A percentile compares a stretch with the other conserved stretches of the same genome.
These are phyloP conservation scores for Sclerotinia glacialis DNA, from an alignment of 2,329 filamentous ascomycete species.

Conservation along the genomic window DNA sequence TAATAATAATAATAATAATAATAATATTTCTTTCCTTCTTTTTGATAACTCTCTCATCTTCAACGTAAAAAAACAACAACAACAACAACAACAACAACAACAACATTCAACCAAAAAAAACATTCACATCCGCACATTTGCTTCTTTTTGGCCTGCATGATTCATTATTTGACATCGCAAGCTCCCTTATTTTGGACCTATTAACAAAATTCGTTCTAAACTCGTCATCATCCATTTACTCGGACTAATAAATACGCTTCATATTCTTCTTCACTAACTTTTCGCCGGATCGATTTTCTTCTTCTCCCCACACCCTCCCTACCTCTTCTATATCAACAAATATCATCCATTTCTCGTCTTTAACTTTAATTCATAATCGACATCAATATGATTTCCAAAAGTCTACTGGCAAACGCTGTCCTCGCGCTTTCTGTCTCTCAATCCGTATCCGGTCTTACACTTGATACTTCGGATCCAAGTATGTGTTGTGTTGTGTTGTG, in stretches of 20 bases:
- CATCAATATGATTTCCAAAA: not conserved
- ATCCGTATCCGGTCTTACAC: constrained; percentile 12
- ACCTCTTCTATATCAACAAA: not conserved
- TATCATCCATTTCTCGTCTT: not conserved
- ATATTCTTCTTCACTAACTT: not conserved
- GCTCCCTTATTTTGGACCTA: not conserved
- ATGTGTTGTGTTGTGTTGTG: not conserved
- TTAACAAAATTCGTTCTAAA: not conserved
- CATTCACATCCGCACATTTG: not conserved
- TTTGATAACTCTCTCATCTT: not conserved
- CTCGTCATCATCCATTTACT: not conserved
- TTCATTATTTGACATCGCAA: not conserved
- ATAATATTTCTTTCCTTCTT: not conserved
- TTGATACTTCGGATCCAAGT: constrained; percentile 16
- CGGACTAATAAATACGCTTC: not conserved
- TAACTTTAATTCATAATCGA: not conserved
- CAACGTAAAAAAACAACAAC: too few species aligned
- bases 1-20: too few species aligned
- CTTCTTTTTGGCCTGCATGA: not conserved
- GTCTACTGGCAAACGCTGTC: not conserved
- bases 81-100: too few species aligned
- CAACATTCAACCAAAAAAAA: too few species aligned
- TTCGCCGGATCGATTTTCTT: not conserved
- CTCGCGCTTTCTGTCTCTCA: constrained; percentile 7
- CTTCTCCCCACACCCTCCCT: not conserved